phyloP scores from a whole-genome alignment of 352 stramenopile species.

The Phytopythium montanum region DNA sequence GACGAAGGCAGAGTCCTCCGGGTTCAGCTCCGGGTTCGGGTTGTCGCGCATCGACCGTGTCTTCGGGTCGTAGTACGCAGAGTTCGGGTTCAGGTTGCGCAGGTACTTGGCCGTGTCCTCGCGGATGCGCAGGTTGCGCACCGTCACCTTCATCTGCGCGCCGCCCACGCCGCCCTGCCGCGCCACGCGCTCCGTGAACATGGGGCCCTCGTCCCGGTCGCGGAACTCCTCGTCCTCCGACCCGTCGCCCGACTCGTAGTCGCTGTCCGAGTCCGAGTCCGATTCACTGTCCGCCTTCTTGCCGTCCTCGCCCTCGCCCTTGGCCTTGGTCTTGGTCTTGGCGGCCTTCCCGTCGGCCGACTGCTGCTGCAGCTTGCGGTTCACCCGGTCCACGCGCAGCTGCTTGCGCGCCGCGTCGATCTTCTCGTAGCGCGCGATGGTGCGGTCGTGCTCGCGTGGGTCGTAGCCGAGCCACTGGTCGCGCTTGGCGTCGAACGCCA shows the following conservation, averaged over 20 bases:
- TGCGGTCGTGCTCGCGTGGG: constrained; percentile 73
- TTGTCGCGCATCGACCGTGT: constrained; percentile 98
- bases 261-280: constrained; percentile 87
- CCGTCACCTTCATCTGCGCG: constrained; percentile 97
- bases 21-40: constrained; percentile 93
- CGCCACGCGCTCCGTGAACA: constrained; percentile 93
- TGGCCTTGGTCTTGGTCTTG: constrained; percentile 20
- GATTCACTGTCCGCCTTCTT: no score
- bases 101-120: constrained; percentile 99
- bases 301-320: constrained; percentile 17
- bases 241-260: constrained; percentile 85
- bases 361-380: constrained; percentile 62
- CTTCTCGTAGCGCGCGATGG: constrained; percentile 78
- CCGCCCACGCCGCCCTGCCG: constrained; percentile 95
- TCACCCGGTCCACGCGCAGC: constrained; percentile 69
- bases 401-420: constrained; percentile 80
- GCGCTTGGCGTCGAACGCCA: constrained; percentile 97
- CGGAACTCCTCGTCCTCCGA: constrained; percentile 92
- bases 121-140: constrained; percentile 97
- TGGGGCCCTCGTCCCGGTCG: constrained; percentile 88
- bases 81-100: constrained; percentile 97
- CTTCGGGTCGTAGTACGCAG: constrained; percentile 99
- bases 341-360: constrained; percentile 39
- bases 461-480: constrained; percentile 97
- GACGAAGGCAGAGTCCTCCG: constrained; percentile 92